Base-by-base conservation (phyloP, 2,329 filamentous ascomycete genomes). In the Fusarium sacchari region DNA sequence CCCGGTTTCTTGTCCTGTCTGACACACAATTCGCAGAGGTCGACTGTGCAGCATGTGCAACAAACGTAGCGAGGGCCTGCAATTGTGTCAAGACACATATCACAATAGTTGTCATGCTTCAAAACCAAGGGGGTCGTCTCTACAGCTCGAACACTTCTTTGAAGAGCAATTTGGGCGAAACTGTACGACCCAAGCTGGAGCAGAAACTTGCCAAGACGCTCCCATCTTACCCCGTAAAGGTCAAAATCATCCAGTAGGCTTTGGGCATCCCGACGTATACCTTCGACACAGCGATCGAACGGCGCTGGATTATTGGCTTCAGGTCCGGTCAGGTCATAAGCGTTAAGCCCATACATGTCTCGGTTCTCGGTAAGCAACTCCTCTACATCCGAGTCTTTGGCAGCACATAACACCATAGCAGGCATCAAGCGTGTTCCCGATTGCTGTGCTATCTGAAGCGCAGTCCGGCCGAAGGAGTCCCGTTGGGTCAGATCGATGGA, bases 281-380 rank as follows among this genome's bases (percentile, higher is more conserved):
- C 39, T 34, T 69, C 26, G 26, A 76, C 62, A n/a, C 50, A 67
- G 15, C 32, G 40, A 9, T 40, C 17, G 36, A 65, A 67, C 10
- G 42, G 46, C 6, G 30, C 46, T 17, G 43, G 24, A 15, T 22
- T 22, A 17, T 40, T 66, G 14, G 42, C 26, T 10, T 64, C 50
- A 7, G 73, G 42, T 15, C 46, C 50, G 37, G 49, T 60, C 13
- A 59, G 53, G 28, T 64, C 70, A 34, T 58, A 52, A 18, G 67
- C 52, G 34, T 59, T 72, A 34, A 64, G 60, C 4, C 72, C 72
- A 36, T 66, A 64, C 64, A 74, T 69, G 26, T 73, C 70, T 39
- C 60, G 55, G 28, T 67, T 64, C 28, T 68, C 55, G 8, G 57
- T 62, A 15, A 74, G 55, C n/a, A 60, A 37, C 5, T 28, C 28